Percentiles rank a stretch among this genome's conserved stretches.
These are phyloP conservation scores for Rutidosis leptorrhynchoides DNA, from an alignment of 129 eudicot species.

Conservation along the genomic window DNA sequence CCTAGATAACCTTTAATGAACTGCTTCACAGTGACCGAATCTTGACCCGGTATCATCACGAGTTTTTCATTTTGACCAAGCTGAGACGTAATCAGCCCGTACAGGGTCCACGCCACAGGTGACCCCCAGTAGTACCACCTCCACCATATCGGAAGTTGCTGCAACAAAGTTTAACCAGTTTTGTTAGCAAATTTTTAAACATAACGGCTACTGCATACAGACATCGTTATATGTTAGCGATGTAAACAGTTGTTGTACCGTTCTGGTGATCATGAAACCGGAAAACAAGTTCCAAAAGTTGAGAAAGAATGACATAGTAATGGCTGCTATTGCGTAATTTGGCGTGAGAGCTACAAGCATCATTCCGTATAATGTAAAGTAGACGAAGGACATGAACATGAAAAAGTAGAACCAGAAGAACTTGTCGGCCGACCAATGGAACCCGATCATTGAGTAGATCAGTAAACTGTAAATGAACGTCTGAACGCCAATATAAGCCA, in stretches of 20 bases:
- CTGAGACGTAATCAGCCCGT: constrained; percentile 25
- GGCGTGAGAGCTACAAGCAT: constrained; percentile 25
- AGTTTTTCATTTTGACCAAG: constrained; percentile 18
- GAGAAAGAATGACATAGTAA: constrained; percentile 16
- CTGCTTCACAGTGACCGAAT: constrained; percentile 7
- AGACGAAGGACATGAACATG: constrained; percentile 20
- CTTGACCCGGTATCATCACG: constrained; percentile 10
- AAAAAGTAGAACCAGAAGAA: constrained; percentile 21
- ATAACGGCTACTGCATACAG: neutral
- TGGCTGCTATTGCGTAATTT: constrained; percentile 10
- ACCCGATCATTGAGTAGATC: constrained; percentile 20
- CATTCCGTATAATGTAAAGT: constrained; percentile 20
- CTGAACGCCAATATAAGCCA: constrained; percentile 11
- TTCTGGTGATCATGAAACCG: constrained; percentile 20
- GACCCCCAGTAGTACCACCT: constrained; percentile 24
- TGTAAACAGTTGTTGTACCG: neutral
- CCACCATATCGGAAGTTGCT: constrained; percentile 26
- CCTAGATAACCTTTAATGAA: constrained; percentile 10
- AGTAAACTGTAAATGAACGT: constrained; percentile 13
- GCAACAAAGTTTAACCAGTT: constrained; percentile 3
- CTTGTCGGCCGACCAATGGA: constrained; percentile 11
- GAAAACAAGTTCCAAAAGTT: constrained; percentile 22
- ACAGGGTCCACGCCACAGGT: constrained; percentile 18
- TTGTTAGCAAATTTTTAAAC: neutral
- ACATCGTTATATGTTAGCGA: neutral